These are phyloP conservation scores for Tilletia setariae DNA, from an alignment of 1,284 basidiomycete species.

Conservation along the genomic window DNA sequence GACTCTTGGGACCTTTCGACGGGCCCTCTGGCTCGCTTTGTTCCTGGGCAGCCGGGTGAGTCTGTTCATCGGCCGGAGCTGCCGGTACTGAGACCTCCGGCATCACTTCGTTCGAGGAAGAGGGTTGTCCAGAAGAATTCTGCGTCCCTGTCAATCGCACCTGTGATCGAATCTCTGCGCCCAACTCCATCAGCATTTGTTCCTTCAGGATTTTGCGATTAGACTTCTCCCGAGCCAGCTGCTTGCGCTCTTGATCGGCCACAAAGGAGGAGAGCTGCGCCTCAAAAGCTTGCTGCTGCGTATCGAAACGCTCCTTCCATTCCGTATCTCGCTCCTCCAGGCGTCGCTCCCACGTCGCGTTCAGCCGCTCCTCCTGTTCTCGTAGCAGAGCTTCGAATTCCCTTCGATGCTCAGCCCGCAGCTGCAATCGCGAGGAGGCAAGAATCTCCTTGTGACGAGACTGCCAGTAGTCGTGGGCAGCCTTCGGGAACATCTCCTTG, in stretches of 20 bases:
- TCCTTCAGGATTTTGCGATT: not conserved
- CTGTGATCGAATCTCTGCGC: not conserved
- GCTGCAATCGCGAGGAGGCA: not conserved
- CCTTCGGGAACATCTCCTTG: not conserved
- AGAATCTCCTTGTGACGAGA: not conserved
- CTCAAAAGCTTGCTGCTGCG: too few species aligned
- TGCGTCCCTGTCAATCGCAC: not conserved
- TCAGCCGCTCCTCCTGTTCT: too few species aligned
- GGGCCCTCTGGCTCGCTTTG: not conserved
- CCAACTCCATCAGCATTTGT: slow-evolving; percentile 4
- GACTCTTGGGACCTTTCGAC: slow-evolving; percentile 1
- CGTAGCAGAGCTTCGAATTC: too few species aligned
- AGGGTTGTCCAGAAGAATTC: too few species aligned
- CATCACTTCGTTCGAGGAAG: too few species aligned
- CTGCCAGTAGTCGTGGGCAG: not conserved
- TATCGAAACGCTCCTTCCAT: too few species aligned
- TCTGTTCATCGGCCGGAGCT: not conserved
- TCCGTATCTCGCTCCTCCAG: too few species aligned
- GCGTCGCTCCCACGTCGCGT: too few species aligned
- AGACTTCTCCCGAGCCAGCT: slow-evolving; percentile 1
- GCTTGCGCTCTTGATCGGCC: slow-evolving; percentile 2
- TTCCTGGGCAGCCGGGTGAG: not conserved
- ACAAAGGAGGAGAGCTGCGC: not conserved
- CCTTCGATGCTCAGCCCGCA: too few species aligned
- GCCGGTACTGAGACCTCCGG: too few species aligned